phyloP scores from a whole-genome alignment of 2,329 filamentous ascomycete species.

The Colletotrichum euphorbiae region DNA sequence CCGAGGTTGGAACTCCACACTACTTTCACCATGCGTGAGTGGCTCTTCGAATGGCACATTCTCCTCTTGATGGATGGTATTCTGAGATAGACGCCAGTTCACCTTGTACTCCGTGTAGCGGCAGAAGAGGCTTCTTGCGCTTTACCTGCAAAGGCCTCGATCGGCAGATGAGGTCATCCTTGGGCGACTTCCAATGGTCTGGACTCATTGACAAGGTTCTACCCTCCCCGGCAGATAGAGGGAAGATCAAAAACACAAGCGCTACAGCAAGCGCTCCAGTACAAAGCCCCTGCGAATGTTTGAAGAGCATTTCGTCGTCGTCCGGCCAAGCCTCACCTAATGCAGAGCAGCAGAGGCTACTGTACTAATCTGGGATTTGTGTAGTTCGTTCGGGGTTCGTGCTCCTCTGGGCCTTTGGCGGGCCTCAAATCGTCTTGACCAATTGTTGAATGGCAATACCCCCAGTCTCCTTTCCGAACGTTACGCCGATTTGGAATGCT shows the following conservation, averaged over 20 bases:
- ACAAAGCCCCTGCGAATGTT: slow-evolving; percentile 1
- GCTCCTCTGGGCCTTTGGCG: slow-evolving; percentile 14
- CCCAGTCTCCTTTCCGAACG: slow-evolving; percentile 23
- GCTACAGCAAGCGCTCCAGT: slow-evolving; percentile 24
- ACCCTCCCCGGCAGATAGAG: slow-evolving; percentile 18
- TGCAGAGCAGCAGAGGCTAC: slow-evolving; percentile 2
- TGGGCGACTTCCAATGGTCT: slow-evolving; percentile 4
- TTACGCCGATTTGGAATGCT: slow-evolving; percentile 33
- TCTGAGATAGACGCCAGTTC: slow-evolving; percentile 6
- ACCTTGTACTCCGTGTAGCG: neutral
- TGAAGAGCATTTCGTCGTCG: slow-evolving; percentile 15
- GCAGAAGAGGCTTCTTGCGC: neutral
- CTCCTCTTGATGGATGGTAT: neutral
- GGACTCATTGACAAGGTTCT: slow-evolving; percentile 23
- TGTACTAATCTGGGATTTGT: slow-evolving; percentile 13
- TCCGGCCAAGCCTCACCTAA: slow-evolving; percentile 15
- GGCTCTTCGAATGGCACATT: neutral
- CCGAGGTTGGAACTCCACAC: neutral
- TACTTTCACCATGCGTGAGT: neutral
- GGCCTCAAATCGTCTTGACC: slow-evolving; percentile 9
- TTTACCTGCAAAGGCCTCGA: slow-evolving; percentile 14
- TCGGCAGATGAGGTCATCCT: slow-evolving; percentile 18
- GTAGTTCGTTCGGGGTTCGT: slow-evolving; percentile 19
- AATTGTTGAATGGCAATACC: slow-evolving; percentile 9
- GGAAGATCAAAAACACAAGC: slow-evolving; percentile 16